A percentile compares a stretch with the other conserved stretches of the same genome.
These are phyloP conservation scores for Colletotrichum siamense DNA, from an alignment of 2,329 filamentous ascomycete genomes.

Conservation along the genomic window DNA sequence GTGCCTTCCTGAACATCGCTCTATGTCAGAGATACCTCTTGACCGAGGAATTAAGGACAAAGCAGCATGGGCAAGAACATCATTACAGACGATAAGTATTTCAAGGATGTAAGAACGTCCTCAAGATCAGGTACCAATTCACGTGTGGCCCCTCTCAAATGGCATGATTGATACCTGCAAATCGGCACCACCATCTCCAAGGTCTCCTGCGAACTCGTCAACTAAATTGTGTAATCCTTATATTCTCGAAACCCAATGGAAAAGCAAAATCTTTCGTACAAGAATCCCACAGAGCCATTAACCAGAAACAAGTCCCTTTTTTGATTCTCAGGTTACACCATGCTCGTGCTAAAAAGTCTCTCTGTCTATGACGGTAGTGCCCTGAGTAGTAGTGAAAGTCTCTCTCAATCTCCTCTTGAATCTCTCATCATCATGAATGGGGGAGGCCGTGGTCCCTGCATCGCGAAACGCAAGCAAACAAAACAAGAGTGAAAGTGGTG, in stretches of 20 bases:
- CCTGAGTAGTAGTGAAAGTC: constrained; percentile 23
- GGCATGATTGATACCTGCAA: background rate
- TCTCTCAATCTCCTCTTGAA: constrained; percentile 21
- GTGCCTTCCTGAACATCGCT: background rate
- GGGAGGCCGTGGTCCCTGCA: constrained; percentile 24
- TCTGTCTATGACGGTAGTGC: constrained; percentile 24
- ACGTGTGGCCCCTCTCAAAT: background rate
- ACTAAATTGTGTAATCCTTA: background rate
- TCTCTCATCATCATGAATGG: constrained; percentile 21
- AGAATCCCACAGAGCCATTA: constrained; percentile 17
- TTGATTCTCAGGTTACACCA: constrained; percentile 23
- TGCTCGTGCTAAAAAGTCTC: constrained; percentile 21
- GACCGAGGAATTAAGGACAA: background rate
- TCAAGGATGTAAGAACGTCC: background rate
- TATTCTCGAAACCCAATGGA: constrained; percentile 5
- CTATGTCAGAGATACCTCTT: background rate
- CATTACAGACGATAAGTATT: background rate
- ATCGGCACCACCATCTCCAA: background rate
- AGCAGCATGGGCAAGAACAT: background rate
- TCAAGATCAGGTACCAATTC: background rate
- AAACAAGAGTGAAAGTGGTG: constrained; percentile 12
- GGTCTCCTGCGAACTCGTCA: background rate
- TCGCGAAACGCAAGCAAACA: constrained; percentile 27
- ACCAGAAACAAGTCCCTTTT: constrained; percentile 22
- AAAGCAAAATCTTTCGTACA: constrained; percentile 20